Percentiles rank a stretch among this genome's conserved stretches.
These are phyloP conservation scores for Chimonanthus praecox DNA, from an alignment of 164 flowering plant species.

Conservation along the genomic window DNA sequence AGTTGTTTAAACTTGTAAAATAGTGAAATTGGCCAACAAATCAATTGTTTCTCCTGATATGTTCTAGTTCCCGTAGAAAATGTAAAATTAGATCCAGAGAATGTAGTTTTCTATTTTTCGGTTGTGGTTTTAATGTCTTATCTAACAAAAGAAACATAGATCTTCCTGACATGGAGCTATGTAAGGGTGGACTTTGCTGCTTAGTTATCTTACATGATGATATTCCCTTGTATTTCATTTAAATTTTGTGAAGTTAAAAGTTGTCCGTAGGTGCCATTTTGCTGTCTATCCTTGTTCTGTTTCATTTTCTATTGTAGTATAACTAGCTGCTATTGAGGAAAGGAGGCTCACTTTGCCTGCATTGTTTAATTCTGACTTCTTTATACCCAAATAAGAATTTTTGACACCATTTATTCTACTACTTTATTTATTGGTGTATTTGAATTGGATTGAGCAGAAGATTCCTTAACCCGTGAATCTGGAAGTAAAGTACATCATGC, in stretches of 20 bases:
- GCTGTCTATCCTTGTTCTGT: too few relatives aligned
- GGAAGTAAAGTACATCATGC: conserved; percentile 89
- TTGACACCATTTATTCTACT: not conserved
- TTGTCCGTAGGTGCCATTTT: not conserved
- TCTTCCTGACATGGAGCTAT: not conserved
- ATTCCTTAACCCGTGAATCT: conserved; percentile 84
- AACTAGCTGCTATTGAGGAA: not conserved
- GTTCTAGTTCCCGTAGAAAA: too few relatives aligned
- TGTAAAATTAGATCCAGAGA: too few relatives aligned
- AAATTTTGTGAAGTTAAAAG: not conserved
- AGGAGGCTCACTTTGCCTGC: not conserved
- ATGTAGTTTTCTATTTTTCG: too few relatives aligned
- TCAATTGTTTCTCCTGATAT: too few relatives aligned
- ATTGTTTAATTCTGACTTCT: not conserved
- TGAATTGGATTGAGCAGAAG: conserved; percentile 45
- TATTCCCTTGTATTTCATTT: not conserved
- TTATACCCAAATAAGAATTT: not conserved
- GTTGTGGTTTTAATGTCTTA: too few relatives aligned
- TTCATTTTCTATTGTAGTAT: not conserved
- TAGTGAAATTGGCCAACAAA: too few relatives aligned
- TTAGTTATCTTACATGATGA: not conserved
- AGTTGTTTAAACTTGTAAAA: too few relatives aligned
- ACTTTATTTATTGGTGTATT: not conserved
- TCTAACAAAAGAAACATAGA: too few relatives aligned
- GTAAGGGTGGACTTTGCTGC: not conserved